Conservation (phyloP, 2,329 filamentous ascomycete species). For the Mollisiaceae sp. region DNA sequence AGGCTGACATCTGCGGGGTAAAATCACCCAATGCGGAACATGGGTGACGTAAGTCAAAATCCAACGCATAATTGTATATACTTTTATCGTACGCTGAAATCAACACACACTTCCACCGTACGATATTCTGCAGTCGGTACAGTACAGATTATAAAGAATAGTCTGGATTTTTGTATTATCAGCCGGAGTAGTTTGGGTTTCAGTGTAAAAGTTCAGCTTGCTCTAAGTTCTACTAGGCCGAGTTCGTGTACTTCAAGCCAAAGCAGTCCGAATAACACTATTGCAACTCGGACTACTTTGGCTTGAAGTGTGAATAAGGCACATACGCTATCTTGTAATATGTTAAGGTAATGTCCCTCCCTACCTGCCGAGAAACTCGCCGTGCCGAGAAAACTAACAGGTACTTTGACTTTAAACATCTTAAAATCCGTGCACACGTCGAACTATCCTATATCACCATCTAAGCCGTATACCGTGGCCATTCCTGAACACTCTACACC, state of each 20-base stretch:
- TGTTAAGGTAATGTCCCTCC: neutral
- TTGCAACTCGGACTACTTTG: neutral
- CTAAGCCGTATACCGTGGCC: constrained; percentile 1
- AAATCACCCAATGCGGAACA: too few relatives aligned
- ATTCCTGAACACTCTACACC: constrained; percentile 13
- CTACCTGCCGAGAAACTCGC: too few relatives aligned
- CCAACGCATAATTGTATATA: too few relatives aligned
- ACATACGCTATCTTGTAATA: constrained; percentile 11
- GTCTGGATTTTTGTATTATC: neutral
- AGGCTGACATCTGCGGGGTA: too few relatives aligned
- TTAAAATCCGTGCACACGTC: neutral
- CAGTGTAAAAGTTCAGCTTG: neutral
- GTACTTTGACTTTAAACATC: too few relatives aligned
- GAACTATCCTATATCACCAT: neutral
- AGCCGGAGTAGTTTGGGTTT: neutral
- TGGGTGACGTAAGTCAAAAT: too few relatives aligned
- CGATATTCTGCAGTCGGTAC: too few relatives aligned
- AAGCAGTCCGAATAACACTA: constrained; percentile 11
- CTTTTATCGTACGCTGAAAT: too few relatives aligned
- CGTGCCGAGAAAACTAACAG: too few relatives aligned
- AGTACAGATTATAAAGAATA: too few relatives aligned
- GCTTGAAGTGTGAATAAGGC: constrained; percentile 11
- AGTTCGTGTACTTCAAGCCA: constrained; percentile 5
- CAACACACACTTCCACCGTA: too few relatives aligned
- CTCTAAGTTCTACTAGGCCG: neutral